Evolutionary conservation across 2,329 filamentous ascomycete species (phyloP).

Genomic region (Scortechinia acanthostroma): DNA sequence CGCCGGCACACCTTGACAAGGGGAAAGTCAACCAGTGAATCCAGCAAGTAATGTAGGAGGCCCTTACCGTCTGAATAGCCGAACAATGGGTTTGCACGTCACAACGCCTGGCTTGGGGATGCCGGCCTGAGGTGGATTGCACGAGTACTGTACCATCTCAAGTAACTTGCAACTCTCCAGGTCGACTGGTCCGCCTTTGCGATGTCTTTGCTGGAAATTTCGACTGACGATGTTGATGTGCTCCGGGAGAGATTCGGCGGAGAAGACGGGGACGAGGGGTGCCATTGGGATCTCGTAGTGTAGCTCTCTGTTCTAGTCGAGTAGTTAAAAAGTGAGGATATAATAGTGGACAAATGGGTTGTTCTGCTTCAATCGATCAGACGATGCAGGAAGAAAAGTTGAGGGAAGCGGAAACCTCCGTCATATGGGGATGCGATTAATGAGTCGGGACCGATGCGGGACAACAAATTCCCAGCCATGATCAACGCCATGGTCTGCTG

Average conservation of each 20-base stretch:
- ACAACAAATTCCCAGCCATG: no score
- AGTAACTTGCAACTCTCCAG: not conserved
- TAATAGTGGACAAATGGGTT: no score
- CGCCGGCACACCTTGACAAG: not conserved
- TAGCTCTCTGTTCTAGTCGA: no score
- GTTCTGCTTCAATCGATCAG: no score
- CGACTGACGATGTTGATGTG: not conserved
- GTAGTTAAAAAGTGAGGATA: no score
- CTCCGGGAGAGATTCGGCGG: not conserved
- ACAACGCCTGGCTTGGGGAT: not conserved
- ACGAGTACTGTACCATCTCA: conserved; percentile 2
- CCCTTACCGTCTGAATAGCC: not conserved
- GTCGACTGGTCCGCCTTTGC: not conserved
- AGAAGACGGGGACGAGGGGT: not conserved
- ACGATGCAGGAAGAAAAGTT: no score
- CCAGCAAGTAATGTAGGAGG: not conserved
- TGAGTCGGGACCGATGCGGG: no score
- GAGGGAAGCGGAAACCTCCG: no score
- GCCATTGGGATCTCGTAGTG: not conserved
- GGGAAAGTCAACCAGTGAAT: not conserved
- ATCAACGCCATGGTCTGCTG: no score
- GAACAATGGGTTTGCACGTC: not conserved
- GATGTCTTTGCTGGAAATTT: not conserved
- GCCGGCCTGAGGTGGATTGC: not conserved
- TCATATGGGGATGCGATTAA: no score